phyloP scores from a whole-genome alignment of 2,329 filamentous ascomycete species.

The Alternaria sp. region DNA sequence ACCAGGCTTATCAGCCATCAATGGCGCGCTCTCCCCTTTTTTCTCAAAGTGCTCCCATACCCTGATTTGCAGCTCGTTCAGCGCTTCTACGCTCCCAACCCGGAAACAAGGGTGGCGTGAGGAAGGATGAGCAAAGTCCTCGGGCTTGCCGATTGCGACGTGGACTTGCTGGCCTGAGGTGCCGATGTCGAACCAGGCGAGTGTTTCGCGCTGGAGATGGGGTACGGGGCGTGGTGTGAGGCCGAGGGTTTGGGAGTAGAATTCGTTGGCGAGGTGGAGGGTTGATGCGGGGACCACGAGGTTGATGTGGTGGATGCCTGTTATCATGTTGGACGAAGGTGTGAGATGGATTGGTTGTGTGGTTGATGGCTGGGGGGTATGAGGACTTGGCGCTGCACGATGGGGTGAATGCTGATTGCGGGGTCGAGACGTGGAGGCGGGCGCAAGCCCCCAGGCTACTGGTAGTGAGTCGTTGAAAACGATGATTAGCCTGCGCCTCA shows the following conservation, averaged over 20 bases:
- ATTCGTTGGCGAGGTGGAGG: not conserved
- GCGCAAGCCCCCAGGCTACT: not conserved
- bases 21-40: constrained; percentile 62
- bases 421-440: constrained; percentile 28
- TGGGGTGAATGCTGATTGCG: not conserved
- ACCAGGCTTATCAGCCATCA: constrained; percentile 65
- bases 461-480: rapidly evolving
- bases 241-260: constrained; percentile 51
- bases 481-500: no score
- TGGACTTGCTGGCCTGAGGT: constrained; percentile 57
- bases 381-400: not conserved
- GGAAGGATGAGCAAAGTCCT: not conserved
- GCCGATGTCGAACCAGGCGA: constrained; percentile 66
- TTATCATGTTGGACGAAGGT: not conserved
- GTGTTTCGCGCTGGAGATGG: constrained; percentile 57
- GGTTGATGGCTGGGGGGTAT: not conserved
- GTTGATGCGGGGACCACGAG: not conserved
- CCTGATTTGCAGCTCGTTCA: not conserved
- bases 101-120: not conserved
- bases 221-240: constrained; percentile 64
- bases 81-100: not conserved
- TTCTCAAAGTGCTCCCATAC: constrained; percentile 56
- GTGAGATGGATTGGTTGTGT: not conserved
- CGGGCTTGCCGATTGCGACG: constrained; percentile 50
- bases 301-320: not conserved